These are phyloP conservation scores for Rhizopogon sp. DNA, from an alignment of 768 basidiomycete genomes.

Conservation along the genomic window DNA sequence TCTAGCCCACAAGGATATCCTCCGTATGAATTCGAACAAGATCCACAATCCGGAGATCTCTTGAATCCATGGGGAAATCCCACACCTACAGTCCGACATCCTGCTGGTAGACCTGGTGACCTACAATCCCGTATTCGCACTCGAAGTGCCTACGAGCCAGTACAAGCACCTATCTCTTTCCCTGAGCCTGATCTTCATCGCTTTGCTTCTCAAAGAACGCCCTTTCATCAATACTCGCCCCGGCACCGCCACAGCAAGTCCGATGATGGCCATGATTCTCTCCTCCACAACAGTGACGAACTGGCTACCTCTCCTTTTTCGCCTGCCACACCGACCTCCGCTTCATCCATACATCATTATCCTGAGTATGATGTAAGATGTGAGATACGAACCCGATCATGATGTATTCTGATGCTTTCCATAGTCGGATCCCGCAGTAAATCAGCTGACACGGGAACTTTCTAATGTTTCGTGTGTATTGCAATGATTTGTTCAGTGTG, in stretches of 20 bases:
- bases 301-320: conserved; percentile 28
- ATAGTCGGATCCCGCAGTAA: conserved; percentile 21
- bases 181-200: conserved; percentile 52
- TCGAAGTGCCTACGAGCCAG: conserved; percentile 30
- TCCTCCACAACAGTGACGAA: conserved; percentile 11
- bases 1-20: conserved; percentile 25
- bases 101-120: conserved; percentile 14
- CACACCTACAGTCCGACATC: conserved; percentile 20
- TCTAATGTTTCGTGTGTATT: conserved; percentile 36
- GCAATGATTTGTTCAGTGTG: neutral
- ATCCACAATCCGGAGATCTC: conserved; percentile 16
- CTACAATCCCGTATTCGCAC: conserved; percentile 31
- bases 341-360: conserved; percentile 24
- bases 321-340: conserved; percentile 27
- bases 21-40: conserved; percentile 26
- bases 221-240: conserved; percentile 19
- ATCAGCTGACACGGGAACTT: conserved; percentile 28
- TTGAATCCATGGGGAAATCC: conserved; percentile 30
- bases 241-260: conserved; percentile 37
- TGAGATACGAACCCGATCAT: neutral
- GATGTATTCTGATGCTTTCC: conserved; percentile 16
- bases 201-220: conserved; percentile 34
- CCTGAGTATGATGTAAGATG: conserved; percentile 32
- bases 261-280: conserved; percentile 23
- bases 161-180: conserved; percentile 31